phyloP scores from a whole-genome alignment of 495 filamentous ascomycete species.

The Hypoxylon trugodes region DNA sequence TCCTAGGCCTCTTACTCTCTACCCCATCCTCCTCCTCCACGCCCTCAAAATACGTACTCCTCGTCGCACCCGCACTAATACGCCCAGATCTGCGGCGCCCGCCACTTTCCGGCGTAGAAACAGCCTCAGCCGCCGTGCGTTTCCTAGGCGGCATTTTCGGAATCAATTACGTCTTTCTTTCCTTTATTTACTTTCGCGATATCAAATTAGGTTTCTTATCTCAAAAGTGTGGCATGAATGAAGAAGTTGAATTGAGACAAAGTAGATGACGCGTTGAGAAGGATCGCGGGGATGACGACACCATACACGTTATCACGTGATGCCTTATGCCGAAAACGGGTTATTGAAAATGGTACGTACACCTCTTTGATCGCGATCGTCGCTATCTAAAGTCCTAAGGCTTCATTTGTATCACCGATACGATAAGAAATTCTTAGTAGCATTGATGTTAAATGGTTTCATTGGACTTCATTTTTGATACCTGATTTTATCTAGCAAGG shows the following conservation, averaged over 20 bases:
- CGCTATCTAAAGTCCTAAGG: too few relatives aligned
- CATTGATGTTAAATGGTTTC: too few relatives aligned
- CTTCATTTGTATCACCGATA: too few relatives aligned
- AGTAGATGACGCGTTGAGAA: slow-evolving; percentile 29
- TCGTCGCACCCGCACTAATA: slow-evolving; percentile 44
- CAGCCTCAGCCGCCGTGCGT: slow-evolving; percentile 24
- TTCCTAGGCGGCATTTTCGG: slow-evolving; percentile 37
- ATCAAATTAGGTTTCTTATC: not conserved
- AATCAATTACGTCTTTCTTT: not conserved
- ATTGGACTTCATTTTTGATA: not conserved
- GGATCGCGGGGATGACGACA: slow-evolving; percentile 7
- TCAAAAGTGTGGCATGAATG: not conserved
- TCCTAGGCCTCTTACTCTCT: slow-evolving; percentile 25
- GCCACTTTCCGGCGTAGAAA: slow-evolving; percentile 2
- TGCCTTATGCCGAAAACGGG: too few relatives aligned
- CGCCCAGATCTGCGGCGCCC: slow-evolving; percentile 49
- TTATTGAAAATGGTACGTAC: too few relatives aligned
- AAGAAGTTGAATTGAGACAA: not conserved
- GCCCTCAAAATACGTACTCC: slow-evolving; percentile 52
- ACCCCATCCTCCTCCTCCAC: slow-evolving; percentile 33
- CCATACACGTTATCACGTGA: slow-evolving; percentile 37
- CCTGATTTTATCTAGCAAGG: not conserved
- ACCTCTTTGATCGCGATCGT: too few relatives aligned
- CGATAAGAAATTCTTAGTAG: too few relatives aligned
- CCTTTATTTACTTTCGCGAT: not conserved